Conservation (phyloP, 305 asterid species). For the Caryopteris hybrid region DNA sequence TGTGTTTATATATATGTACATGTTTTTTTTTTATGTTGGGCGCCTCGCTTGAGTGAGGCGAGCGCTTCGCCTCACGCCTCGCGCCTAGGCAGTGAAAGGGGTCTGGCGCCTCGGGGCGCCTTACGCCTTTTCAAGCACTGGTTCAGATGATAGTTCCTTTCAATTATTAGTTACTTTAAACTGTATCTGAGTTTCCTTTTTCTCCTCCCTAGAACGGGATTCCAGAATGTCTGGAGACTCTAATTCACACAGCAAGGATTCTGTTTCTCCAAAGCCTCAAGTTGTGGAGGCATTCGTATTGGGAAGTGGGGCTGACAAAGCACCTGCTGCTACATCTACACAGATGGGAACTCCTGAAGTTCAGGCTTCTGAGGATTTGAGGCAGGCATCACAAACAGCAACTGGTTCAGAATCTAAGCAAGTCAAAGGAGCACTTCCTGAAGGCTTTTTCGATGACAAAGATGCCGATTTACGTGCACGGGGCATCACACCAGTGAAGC, state of each 20-base stretch:
- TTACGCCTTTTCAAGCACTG: too few relatives aligned
- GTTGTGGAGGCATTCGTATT: conserved; percentile 27
- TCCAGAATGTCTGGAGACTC: conserved; percentile 25
- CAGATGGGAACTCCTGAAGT: conserved; percentile 25
- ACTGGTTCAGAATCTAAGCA: conserved; percentile 51
- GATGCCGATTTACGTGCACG: conserved; percentile 92
- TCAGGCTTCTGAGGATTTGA: conserved; percentile 30
- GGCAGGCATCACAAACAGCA: conserved; percentile 29
- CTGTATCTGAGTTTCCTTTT: conserved; percentile 1
- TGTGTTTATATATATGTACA: too few relatives aligned
- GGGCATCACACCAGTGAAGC: conserved; percentile 84
- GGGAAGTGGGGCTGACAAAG: conserved; percentile 31
- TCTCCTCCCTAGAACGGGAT: conserved; percentile 27
- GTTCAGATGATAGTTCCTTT: neutral
- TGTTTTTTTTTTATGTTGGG: too few relatives aligned
- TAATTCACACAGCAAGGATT: conserved; percentile 24
- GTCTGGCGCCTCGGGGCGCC: too few relatives aligned
- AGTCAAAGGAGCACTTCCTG: conserved; percentile 74
- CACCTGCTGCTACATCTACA: conserved; percentile 17
- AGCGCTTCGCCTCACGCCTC: too few relatives aligned
- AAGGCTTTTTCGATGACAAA: conserved; percentile 85
- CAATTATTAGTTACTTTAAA: neutral
- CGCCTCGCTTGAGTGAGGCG: too few relatives aligned
- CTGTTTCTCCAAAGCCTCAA: conserved; percentile 31
- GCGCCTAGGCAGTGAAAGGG: too few relatives aligned